Evolutionary conservation across 148 eudicot genomes (phyloP), one percentile per base, ranked within the genome.

Genomic region (Dysphania ambrosioides): DNA sequence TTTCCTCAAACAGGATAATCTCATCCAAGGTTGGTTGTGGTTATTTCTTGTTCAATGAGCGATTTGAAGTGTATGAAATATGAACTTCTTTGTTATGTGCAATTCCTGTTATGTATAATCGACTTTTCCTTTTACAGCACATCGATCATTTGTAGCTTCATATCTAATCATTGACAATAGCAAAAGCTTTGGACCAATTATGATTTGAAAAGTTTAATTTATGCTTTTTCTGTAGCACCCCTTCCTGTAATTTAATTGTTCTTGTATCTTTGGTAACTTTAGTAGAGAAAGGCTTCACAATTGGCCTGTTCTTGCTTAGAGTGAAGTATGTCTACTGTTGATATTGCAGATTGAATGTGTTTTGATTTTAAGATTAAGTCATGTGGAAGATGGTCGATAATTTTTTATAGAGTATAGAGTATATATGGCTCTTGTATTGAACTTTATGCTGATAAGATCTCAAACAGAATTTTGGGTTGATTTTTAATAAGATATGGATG

Each of bases 1-100:
- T 79, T 96, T 96, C 79, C 83, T 96, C 56, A 96, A 96, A 85
- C 97, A 92, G 80, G 99, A 96, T 79, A 96, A 96, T 80, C 97
- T 96, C 67, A 96, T 96, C 77, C 99, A 96, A 85, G 99, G 99
- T 96, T 84, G 66, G 82, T 68, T 73, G 73, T 61, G 21, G 27
- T 68, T 42, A 18, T 58, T 75, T 72, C 12, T 64, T 59, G 38
- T 74, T 44, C 47, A 30, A 42, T 75, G 56, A 66, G 23, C 42
- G 15, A 67, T 6, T 9, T 59, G 34, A 32, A 19, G 60, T 7
- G 19, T 29, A 30, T 30, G 5, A 65, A n/a, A n/a, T n/a, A n/a
- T n/a, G n/a, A n/a, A 15, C 26, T 13, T 10, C 31, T 19, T 7
- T 68, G 44, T 24, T 51, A 44, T 51, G 27, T 35, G 56, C 40